Conservation (phyloP, 2,329 filamentous ascomycete species). For the Paracoccidioides brasiliensis region DNA sequence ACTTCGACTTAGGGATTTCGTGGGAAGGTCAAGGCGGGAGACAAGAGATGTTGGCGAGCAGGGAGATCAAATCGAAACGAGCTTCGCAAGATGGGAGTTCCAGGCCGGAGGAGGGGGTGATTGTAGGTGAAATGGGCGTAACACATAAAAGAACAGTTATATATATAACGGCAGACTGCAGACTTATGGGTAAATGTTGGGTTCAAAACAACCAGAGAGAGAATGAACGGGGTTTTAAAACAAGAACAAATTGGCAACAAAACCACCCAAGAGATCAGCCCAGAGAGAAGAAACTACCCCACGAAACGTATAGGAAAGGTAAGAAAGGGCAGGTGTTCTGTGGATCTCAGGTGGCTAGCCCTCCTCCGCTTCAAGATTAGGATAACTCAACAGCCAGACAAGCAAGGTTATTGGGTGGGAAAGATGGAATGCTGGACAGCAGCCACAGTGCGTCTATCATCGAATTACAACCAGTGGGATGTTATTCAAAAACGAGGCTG, state of each 20-base stretch:
- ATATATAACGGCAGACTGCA: not conserved
- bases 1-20: not conserved
- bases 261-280: not conserved
- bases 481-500: slow-evolving; percentile 6
- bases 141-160: not conserved
- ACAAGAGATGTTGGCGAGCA: not conserved
- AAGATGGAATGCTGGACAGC: slow-evolving; percentile 8
- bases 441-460: slow-evolving; percentile 12
- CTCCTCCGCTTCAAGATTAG: slow-evolving; percentile 5
- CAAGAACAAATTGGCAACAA: not conserved
- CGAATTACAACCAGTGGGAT: slow-evolving; percentile 9
- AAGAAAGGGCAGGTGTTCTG: not conserved
- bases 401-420: slow-evolving; percentile 11
- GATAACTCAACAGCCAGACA: slow-evolving; percentile 8
- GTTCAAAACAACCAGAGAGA: not conserved
- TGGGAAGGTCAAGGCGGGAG: not conserved
- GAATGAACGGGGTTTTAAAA: not conserved
- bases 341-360: slow-evolving; percentile 1
- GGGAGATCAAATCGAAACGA: not conserved
- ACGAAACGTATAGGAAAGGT: not conserved
- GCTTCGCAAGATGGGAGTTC: not conserved
- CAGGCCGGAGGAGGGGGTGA: not conserved
- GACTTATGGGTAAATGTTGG: not conserved
- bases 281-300: not conserved
- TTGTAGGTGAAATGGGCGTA: not conserved